A percentile compares a stretch with the other conserved stretches of the same genome.
phyloP scores from a whole-genome alignment of 1,284 basidiomycete genomes.

The Amylostereum areolatum region DNA sequence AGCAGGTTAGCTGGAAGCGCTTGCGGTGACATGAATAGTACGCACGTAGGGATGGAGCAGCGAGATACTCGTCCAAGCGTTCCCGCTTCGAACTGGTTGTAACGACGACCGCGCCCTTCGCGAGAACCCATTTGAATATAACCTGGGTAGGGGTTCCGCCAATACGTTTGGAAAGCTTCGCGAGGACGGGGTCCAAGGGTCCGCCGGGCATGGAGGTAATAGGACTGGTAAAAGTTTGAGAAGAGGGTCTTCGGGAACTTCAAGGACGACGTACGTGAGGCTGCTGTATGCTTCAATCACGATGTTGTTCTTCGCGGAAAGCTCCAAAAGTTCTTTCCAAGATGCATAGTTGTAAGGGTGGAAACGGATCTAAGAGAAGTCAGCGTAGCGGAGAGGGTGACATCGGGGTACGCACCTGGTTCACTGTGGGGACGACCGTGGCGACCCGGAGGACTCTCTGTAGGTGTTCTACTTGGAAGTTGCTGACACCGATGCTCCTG shows the following conservation, averaged over 20 bases:
- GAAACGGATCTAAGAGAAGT: conserved; percentile 43
- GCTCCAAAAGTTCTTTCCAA: conserved; percentile 53
- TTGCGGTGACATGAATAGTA: not conserved
- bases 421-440: conserved; percentile 60
- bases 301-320: conserved; percentile 50
- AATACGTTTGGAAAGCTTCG: conserved; percentile 45
- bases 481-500: conserved; percentile 75
- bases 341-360: conserved; percentile 64
- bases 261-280: conserved; percentile 38
- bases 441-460: conserved; percentile 48
- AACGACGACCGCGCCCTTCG: conserved; percentile 60
- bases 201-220: conserved; percentile 59
- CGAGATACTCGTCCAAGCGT: conserved; percentile 63
- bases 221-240: conserved; percentile 34
- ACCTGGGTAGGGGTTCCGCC: conserved; percentile 61
- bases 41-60: conserved; percentile 48
- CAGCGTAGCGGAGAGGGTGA: not conserved
- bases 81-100: conserved; percentile 66
- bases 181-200: conserved; percentile 58
- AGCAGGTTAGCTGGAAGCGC: not conserved
- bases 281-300: conserved; percentile 68
- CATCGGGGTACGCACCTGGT: conserved; percentile 28
- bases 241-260: not conserved
- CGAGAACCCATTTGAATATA: conserved; percentile 59
- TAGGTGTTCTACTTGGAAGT: conserved; percentile 54